phyloP scores from a whole-genome alignment of 2,329 filamentous ascomycete species.

The Teratosphaeria pseudoeucalypti region DNA sequence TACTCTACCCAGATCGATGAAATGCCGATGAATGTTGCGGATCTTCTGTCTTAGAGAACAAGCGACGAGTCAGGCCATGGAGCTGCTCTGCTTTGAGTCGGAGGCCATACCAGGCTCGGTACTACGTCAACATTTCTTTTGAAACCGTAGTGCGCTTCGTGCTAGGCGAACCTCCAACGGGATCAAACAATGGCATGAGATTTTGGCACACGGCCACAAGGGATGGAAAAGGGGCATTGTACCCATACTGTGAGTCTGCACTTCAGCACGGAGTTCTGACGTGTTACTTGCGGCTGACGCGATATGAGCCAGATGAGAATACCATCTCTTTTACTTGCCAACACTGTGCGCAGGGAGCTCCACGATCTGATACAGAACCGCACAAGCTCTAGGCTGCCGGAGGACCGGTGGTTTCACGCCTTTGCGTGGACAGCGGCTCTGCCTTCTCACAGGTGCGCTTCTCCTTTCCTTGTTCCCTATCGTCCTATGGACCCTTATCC shows the following conservation, averaged over 20 bases:
- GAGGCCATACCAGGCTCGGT: too few relatives aligned
- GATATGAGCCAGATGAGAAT: not conserved
- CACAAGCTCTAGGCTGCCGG: too few relatives aligned
- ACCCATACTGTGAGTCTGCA: conserved; percentile 2
- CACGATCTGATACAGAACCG: too few relatives aligned
- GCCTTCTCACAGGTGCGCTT: not conserved
- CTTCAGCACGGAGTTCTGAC: not conserved
- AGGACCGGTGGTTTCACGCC: not conserved
- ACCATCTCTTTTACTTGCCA: not conserved
- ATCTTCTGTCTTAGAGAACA: conserved; percentile 23
- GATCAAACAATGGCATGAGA: not conserved
- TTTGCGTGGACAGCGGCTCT: not conserved
- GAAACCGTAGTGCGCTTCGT: not conserved
- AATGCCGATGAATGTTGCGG: conserved; percentile 80
- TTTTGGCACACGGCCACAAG: conserved; percentile 20
- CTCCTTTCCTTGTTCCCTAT: not conserved
- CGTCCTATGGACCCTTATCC: not conserved
- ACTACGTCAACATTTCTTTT: not conserved
- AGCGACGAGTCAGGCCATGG: not conserved
- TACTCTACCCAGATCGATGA: conserved; percentile 96
- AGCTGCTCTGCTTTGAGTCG: not conserved
- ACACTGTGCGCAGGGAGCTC: not conserved
- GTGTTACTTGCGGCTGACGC: not conserved
- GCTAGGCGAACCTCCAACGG: not conserved
- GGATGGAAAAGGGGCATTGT: conserved; percentile 24